Conservation (phyloP, 441 rosid species). For the Pelargonium australe region DNA sequence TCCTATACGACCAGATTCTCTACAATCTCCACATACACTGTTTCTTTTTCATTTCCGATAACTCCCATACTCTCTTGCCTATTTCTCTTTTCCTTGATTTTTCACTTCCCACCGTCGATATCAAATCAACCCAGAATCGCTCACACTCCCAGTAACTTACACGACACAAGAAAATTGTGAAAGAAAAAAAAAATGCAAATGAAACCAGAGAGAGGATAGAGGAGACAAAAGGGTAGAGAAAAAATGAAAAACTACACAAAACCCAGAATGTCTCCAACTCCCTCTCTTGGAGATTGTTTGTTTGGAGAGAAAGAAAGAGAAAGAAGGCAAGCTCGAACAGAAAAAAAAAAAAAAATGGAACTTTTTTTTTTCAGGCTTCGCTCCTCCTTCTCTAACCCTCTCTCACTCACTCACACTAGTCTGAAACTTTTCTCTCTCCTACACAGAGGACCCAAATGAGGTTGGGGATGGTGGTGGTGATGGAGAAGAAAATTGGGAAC, state of each 20-base stretch:
- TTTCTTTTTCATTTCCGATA: slow-evolving; percentile 10
- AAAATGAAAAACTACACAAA: background rate
- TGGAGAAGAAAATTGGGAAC: slow-evolving; percentile 25
- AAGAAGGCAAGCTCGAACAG: slow-evolving; percentile 32
- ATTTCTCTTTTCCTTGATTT: background rate
- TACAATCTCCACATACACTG: slow-evolving; percentile 6
- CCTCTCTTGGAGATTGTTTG: slow-evolving; percentile 34
- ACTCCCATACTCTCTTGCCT: background rate
- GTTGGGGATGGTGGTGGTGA: no score
- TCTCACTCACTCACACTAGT: slow-evolving; percentile 26
- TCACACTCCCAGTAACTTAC: background rate
- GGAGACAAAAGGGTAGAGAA: slow-evolving; percentile 45
- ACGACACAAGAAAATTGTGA: background rate
- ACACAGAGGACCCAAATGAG: background rate
- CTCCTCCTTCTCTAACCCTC: slow-evolving; percentile 73
- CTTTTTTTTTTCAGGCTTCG: slow-evolving; percentile 19
- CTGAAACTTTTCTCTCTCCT: slow-evolving; percentile 11
- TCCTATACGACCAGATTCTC: slow-evolving; percentile 7
- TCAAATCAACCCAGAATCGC: background rate
- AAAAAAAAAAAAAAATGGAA: background rate
- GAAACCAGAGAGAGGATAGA: slow-evolving; percentile 26
- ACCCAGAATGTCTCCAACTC: slow-evolving; percentile 57
- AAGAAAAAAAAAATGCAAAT: background rate
- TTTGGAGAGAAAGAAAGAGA: slow-evolving; percentile 47
- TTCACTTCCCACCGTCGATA: background rate